Evolutionary conservation across 2,329 filamentous ascomycete genomes (phyloP), one percentile per base, ranked within the genome.

Genomic region (Boeremia exigua): DNA sequence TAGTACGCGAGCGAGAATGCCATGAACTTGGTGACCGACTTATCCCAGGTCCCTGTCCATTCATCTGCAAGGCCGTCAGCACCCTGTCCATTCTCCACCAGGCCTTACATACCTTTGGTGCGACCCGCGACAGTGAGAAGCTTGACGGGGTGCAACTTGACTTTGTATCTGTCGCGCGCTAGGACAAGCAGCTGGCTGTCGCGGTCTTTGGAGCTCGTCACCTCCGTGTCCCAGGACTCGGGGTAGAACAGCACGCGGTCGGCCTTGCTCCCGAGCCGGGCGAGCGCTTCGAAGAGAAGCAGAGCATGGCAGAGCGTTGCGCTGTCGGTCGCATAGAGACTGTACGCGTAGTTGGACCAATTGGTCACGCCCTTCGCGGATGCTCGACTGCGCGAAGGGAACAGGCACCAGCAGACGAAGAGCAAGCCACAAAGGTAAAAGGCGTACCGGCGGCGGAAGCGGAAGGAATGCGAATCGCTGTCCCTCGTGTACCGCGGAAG

Each of bases 1-100:
- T 89, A 90, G 51, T 86, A 79, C 0, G 83, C 84, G 48, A 89
- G 84, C 55, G 87, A 87, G 68, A 90, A 91, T 2, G 87, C 86
- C 17, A 88, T 80, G 30, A 90, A 81, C 69, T 91, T 91, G 19
- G 86, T 88, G 63, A 86, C 86, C 2, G 84, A 86, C 32, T 84
- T 82, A 53, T 85, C 83, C 86, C 86, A 89, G 1, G 85, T 85
- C 27, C 65, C 65, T 36, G 70, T 69, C 62, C 66, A 74, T 15
- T 58, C 61, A 46, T 69, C 73, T 75, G 66, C 61, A 60, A 59
- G 51, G 52, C 36, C 25, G 59, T 67, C 56, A 68, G 60, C 48
- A 47, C 42, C 47, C 12, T 40, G 42, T 38, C 17, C 33, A 36
- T 54, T 54, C 47, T 23, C 34, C 19, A 12, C 3, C 19, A 6